Conservation (phyloP, 2,329 filamentous ascomycete genomes). For the Monosporascus sp. region DNA sequence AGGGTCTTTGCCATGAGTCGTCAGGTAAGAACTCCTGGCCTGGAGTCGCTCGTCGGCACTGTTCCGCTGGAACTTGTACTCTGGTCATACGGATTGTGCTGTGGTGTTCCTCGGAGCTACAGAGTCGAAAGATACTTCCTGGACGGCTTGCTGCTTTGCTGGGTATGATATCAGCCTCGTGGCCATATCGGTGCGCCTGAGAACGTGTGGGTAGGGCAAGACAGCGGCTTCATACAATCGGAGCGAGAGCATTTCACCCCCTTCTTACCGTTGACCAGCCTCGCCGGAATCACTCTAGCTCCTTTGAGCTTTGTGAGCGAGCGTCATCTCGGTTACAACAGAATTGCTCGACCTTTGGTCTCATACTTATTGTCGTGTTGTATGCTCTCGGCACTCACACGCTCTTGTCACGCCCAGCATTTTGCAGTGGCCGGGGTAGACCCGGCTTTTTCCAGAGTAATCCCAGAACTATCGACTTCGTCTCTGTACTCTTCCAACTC, state of each 20-base stretch:
- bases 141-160: constrained; percentile 19
- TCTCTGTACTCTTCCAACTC: constrained; percentile 26
- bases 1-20: constrained; percentile 66
- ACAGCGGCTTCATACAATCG: constrained; percentile 46
- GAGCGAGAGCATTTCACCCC: constrained; percentile 31
- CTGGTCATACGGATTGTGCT: constrained; percentile 38
- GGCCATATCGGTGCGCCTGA: constrained; percentile 18
- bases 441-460: constrained; percentile 12
- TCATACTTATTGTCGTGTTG: constrained; percentile 28
- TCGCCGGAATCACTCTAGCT: constrained; percentile 40
- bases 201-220: constrained; percentile 39
- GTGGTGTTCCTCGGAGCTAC: constrained; percentile 16
- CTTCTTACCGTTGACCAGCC: constrained; percentile 13
- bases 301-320: constrained; percentile 29
- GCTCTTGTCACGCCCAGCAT: constrained; percentile 18
- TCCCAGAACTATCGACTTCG: constrained; percentile 21
- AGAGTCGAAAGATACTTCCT: constrained; percentile 24
- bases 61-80: constrained; percentile 58
- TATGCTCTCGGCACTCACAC: constrained; percentile 39
- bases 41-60: constrained; percentile 71
- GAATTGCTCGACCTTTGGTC: constrained; percentile 38
- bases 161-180: constrained; percentile 15
- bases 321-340: constrained; percentile 38
- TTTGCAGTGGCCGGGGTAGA: constrained; percentile 18
- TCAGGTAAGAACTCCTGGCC: constrained; percentile 67